Evolutionary conservation across 2,329 filamentous ascomycete species (phyloP), one percentile per base, ranked within the genome.

Genomic region (Ophiostoma himal-ulmi): DNA sequence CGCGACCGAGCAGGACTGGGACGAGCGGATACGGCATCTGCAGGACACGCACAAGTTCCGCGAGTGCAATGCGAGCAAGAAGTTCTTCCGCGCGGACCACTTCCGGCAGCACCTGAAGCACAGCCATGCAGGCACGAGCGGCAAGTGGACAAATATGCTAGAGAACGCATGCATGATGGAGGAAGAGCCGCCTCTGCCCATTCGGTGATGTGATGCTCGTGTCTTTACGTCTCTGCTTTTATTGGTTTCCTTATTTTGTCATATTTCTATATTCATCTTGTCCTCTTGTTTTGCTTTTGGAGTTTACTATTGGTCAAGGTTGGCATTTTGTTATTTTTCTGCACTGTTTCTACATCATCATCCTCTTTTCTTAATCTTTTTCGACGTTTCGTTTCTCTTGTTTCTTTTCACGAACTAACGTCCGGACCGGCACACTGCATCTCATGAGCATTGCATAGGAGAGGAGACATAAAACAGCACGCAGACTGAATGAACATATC

Each of bases 81-180:
- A 98, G 79, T 99, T 99, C 79, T 99, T 91, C 82, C 88, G 95
- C 52, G 95, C 95, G 44, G 95, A 99, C 79, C 95, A 99, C 79
- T 99, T 99, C 84, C 89, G 95, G 72, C 95, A 99, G 80, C 95
- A 99, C 80, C 83, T 99, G 71, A 99, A 98, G 83, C 95, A 99
- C 79, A 97, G 93, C 78, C 95, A 98, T 80, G 92, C 92, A 52
- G 95, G 95, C 48, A 94, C 93, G 0, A 97, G 93, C 79, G 95
- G 95, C 41, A 98, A 98, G 80, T 99, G 95, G 95, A 99, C 95
- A 14, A 98, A 98, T 80, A 94, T 97, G 85, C 84, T 99, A 44
- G 95, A 99, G 79, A 96, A 93, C 77, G 93, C 94, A 5, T 99
- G 95, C 81, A 96, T 98, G 92, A 89, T 94, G 79, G 94, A 90